These are phyloP conservation scores for Fusarium citri DNA, from an alignment of 2,329 filamentous ascomycete species.

Conservation along the genomic window DNA sequence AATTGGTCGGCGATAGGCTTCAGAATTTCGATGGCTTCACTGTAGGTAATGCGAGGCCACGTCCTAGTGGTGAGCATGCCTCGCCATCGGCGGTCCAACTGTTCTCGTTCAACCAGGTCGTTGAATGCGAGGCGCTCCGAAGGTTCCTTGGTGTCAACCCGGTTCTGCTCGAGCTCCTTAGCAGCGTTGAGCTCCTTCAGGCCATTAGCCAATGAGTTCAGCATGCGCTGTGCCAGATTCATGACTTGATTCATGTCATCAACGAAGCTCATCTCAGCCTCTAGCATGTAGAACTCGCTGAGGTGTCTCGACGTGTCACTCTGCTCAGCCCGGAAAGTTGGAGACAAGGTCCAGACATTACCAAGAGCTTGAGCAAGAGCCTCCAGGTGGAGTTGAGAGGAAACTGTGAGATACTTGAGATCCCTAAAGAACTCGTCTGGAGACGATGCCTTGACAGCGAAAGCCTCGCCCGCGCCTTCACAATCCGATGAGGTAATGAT, in stretches of 20 bases:
- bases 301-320: conserved; percentile 94
- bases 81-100: conserved; percentile 77
- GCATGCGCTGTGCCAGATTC: conserved; percentile 81
- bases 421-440: conserved; percentile 76
- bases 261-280: conserved; percentile 87
- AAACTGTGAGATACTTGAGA: conserved; percentile 96
- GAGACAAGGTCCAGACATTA: conserved; percentile 93
- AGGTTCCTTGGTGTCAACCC: conserved; percentile 51
- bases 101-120: conserved; percentile 55
- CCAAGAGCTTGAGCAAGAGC: conserved; percentile 88
- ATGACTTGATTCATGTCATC: conserved; percentile 78
- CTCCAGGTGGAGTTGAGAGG: conserved; percentile 93
- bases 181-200: conserved; percentile 57
- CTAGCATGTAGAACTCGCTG: conserved; percentile 99
- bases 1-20: conserved; percentile 72
- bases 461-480: conserved; percentile 95
- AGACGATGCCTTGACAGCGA: conserved; percentile 70
- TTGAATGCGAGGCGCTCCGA: conserved; percentile 58
- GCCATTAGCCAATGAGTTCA: conserved; percentile 64
- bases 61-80: conserved; percentile 64
- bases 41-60: conserved; percentile 89
- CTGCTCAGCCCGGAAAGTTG: conserved; percentile 91
- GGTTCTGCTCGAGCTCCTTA: conserved; percentile 57
- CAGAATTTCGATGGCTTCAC: conserved; percentile 78
- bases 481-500: conserved; percentile 97